A percentile compares a stretch with the other conserved stretches of the same genome.
phyloP scores from a whole-genome alignment of 192 early-diverging fungal species.

The Phlyctochytrium planicorne region DNA sequence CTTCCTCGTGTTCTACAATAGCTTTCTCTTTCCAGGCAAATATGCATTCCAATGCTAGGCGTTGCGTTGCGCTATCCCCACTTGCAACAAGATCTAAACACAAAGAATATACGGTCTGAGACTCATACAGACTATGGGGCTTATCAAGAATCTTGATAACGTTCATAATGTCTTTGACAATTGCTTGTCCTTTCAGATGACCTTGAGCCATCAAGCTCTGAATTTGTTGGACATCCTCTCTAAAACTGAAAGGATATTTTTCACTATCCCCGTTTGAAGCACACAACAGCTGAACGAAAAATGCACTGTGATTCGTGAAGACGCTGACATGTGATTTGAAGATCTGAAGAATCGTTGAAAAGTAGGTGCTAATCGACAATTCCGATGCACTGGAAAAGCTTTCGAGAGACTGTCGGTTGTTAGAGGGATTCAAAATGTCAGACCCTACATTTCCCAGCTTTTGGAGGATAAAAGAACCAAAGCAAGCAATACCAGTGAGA shows the following conservation, averaged over 20 bases:
- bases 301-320: not conserved
- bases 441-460: too few relatives aligned
- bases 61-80: conserved; percentile 79
- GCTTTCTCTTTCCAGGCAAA: conserved; percentile 75
- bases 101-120: conserved; percentile 53
- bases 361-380: too few relatives aligned
- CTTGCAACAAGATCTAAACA: conserved; percentile 76
- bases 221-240: too few relatives aligned
- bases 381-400: too few relatives aligned
- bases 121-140: conserved; percentile 53
- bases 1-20: conserved; percentile 71
- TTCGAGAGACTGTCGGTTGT: too few relatives aligned
- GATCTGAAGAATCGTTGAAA: not conserved
- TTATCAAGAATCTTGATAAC: conserved; percentile 70
- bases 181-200: conserved; percentile 19
- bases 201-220: too few relatives aligned
- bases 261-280: too few relatives aligned
- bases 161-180: conserved; percentile 54
- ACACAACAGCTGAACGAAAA: not conserved
- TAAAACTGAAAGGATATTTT: too few relatives aligned
- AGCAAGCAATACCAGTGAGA: too few relatives aligned
- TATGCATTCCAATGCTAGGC: conserved; percentile 77
- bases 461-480: too few relatives aligned
- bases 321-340: not conserved
- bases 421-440: too few relatives aligned